Evolutionary conservation across 2,329 filamentous ascomycete species (phyloP), one percentile per base, ranked within the genome.

Genomic region (Phyllosticta paracitricarpa): DNA sequence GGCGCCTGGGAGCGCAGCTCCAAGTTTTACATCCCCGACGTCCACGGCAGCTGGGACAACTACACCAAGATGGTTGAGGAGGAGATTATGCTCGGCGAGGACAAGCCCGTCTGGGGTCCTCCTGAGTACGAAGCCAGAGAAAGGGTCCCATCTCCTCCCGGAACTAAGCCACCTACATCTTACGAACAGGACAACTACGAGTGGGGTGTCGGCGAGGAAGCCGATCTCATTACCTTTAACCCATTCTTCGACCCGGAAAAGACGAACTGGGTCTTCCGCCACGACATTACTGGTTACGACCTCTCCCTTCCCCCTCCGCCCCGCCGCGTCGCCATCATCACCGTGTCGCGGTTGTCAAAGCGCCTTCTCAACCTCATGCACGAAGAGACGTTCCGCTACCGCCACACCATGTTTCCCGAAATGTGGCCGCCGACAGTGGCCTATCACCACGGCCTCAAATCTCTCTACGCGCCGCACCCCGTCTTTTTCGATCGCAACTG

Each of bases 401-500:
- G 88, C 68, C 88, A 91, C 69, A 76, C 77, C 68, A 85, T 92
- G 67, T 88, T 87, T 62, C 89, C 88, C 0, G 89, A 93, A 71
- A 91, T 93, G 88, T 88, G 86, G 63, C 84, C 88, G 0, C 85
- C 88, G 61, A 87, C 87, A 0, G 82, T 87, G 26, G 84, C 88
- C 0, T 79, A 93, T 19, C 83, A 91, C 64, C 88, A 94, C 70
- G 89, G 89, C 5, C 78, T 92, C 56, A 93, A 93, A 75, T 85
- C 87, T 4, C 86, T 91, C 3, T 89, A 87, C 68, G 88, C 85
- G 10, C 89, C 89, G 10, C 89, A 92, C 72, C 89, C 89, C 1
- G 83, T 92, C 55, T 92, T 86, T 72, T 89, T 91, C 68, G 89
- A 93, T 72, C 83, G 88, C 63, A 82, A 87, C 57, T 91, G 88